Evolutionary conservation across 2,329 filamentous ascomycete genomes (phyloP), one percentile per base, ranked within the genome.

Genomic region (Monosporascus sp.): DNA sequence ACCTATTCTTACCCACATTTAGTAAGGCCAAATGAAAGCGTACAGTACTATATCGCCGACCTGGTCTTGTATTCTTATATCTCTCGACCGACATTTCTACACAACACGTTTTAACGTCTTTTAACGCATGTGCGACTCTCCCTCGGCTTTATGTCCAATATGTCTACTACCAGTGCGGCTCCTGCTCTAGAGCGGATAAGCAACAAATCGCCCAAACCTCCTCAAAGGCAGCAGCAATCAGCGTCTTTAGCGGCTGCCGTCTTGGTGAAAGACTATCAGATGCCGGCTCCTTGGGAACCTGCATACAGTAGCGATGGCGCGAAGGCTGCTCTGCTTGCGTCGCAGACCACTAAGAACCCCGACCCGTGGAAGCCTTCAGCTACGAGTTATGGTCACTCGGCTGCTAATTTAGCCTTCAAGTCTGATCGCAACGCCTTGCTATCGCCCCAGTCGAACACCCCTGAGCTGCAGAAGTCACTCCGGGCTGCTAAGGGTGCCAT

Each of bases 401-500:
- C 89, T 17, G 88, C 88, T 2, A 84, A 75, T 41, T 78, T 86
- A 55, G 86, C 86, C n/a, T 83, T 87, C 68, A 78, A 77, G 58
- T 79, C 76, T 46, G 77, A 78, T 52, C 65, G 67, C 16, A 53
- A 52, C 54, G 52, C 64, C 72, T 27, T 75, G 77, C 62, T 72
- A 73, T 57, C 74, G 73, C 37, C 73, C 75, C 58, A 76, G 71
- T 20, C 71, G 70, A 62, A 62, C 19, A 58, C 66, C 9, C 70
- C 85, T 26, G 78, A 80, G 45, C 78, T 77, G 37, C 80, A 82
- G 56, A 85, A 82, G 55, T 91, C 91, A 1, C 75, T 93, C 47
- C 74, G 82, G 37, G 91, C 91, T 43, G 91, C 91, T 14, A 87
- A 86, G 49, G 89, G 85, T 27, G 90, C 90, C n/a, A 85, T 91